These are phyloP conservation scores for Beauveria scarabaeidicola DNA, from an alignment of 2,329 filamentous ascomycete genomes.

Conservation along the genomic window DNA sequence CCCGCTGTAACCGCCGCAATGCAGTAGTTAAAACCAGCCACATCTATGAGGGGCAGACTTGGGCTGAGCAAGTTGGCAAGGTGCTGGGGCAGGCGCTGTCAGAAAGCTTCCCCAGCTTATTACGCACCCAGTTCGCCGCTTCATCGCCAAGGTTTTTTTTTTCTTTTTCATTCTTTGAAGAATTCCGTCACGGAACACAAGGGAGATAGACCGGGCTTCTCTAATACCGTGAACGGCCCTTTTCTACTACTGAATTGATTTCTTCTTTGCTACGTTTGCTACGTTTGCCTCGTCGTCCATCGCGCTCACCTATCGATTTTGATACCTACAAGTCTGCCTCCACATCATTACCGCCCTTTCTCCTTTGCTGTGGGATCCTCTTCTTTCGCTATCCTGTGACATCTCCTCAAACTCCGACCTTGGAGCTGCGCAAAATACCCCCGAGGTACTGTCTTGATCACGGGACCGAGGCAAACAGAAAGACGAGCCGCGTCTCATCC, in stretches of 20 bases:
- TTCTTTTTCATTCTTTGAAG: not conserved
- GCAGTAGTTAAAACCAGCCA: not conserved
- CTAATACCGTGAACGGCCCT: not conserved
- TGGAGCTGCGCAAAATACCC: not conserved
- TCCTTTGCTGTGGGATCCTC: not conserved
- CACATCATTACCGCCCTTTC: not conserved
- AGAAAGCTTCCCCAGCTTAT: constrained; percentile 1
- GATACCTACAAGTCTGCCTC: not conserved
- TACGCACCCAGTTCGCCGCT: not conserved
- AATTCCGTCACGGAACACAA: not conserved
- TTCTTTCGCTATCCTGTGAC: not conserved
- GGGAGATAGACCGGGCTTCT: not conserved
- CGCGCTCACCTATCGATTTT: not conserved
- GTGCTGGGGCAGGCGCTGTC: not conserved
- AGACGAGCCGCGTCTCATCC: not conserved
- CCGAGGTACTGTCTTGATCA: not conserved
- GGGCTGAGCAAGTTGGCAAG: not conserved
- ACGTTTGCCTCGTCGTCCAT: not conserved
- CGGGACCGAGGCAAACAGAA: not conserved
- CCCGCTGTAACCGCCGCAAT: not conserved
- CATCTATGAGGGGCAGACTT: constrained; percentile 3
- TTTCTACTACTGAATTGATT: not conserved
- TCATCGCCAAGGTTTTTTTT: not conserved
- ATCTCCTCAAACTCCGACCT: not conserved
- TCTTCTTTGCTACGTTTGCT: not conserved